phyloP scores from a whole-genome alignment of 352 stramenopile genomes.

The Chrysophaeum taylorii region DNA sequence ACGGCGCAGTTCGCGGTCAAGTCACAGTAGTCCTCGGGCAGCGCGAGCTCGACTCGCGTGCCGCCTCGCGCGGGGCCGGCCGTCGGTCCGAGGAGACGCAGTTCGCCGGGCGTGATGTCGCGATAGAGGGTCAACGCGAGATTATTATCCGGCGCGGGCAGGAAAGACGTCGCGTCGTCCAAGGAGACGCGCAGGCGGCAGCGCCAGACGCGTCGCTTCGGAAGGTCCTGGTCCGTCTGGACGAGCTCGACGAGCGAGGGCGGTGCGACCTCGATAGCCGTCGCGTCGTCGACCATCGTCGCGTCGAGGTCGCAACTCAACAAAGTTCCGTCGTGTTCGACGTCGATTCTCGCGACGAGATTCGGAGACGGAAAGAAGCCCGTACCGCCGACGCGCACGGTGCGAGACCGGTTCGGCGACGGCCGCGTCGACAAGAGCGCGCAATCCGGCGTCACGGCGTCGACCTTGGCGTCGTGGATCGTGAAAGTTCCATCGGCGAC shows the following conservation, averaged over 20 bases:
- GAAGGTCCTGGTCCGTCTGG: too few relatives aligned
- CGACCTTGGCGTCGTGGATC: too few relatives aligned
- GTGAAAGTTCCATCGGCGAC: too few relatives aligned
- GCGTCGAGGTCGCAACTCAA: too few relatives aligned
- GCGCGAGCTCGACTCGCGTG: neutral
- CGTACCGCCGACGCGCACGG: too few relatives aligned
- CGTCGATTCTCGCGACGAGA: too few relatives aligned
- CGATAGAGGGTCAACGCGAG: too few relatives aligned
- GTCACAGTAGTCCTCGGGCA: neutral
- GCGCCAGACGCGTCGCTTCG: neutral
- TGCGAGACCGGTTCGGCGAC: too few relatives aligned
- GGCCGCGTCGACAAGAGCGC: too few relatives aligned
- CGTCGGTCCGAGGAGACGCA: neutral
- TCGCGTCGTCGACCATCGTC: neutral
- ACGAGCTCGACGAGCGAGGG: neutral
- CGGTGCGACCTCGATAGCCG: neutral
- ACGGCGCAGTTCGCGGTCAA: neutral
- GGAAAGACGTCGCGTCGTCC: neutral
- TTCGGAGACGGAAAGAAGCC: too few relatives aligned
- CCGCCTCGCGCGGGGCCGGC: neutral
- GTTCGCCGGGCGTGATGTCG: neutral
- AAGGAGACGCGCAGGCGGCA: neutral
- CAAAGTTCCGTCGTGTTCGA: too few relatives aligned
- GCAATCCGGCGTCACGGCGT: too few relatives aligned
- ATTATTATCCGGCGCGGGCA: neutral